These are phyloP conservation scores for Lipomyces orientalis DNA, from an alignment of 805 yeast species.

Conservation along the genomic window DNA sequence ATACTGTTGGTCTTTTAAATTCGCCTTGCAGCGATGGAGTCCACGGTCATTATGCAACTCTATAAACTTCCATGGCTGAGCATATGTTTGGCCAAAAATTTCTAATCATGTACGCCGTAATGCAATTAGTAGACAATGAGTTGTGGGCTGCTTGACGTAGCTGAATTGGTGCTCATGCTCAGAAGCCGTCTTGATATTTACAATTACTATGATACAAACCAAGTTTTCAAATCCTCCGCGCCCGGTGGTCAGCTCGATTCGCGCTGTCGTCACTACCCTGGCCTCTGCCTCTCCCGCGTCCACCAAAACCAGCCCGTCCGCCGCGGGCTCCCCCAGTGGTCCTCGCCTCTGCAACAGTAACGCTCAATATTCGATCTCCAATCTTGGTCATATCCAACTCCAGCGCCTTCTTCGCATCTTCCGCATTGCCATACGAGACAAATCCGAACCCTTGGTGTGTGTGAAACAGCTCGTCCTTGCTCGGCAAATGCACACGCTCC, in stretches of 20 bases:
- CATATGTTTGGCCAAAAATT: too few species aligned
- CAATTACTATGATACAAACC: too few species aligned
- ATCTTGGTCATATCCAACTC: slow-evolving; percentile 51
- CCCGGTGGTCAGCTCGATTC: slow-evolving; percentile 3
- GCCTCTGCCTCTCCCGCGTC: slow-evolving; percentile 16
- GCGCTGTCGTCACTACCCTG: slow-evolving; percentile 4
- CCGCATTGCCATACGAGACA: slow-evolving; percentile 53
- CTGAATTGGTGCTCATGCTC: too few species aligned
- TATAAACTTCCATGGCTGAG: too few species aligned
- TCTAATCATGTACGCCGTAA: too few species aligned
- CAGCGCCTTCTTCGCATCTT: slow-evolving; percentile 57
- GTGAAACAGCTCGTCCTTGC: slow-evolving; percentile 41
- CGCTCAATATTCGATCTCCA: slow-evolving; percentile 56
- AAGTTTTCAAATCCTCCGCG: neutral
- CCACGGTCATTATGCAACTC: too few species aligned
- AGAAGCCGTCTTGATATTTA: too few species aligned
- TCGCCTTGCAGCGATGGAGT: too few species aligned
- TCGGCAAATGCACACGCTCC: slow-evolving; percentile 55
- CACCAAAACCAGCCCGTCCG: neutral
- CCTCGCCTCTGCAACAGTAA: slow-evolving; percentile 51
- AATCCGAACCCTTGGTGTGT: slow-evolving; percentile 71
- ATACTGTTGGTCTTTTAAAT: too few species aligned
- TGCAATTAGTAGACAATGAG: too few species aligned
- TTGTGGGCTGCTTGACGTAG: too few species aligned
- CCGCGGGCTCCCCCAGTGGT: neutral